These are phyloP conservation scores for Bimuria novae-zelandiae DNA, from an alignment of 2,329 filamentous ascomycete species.

Conservation along the genomic window DNA sequence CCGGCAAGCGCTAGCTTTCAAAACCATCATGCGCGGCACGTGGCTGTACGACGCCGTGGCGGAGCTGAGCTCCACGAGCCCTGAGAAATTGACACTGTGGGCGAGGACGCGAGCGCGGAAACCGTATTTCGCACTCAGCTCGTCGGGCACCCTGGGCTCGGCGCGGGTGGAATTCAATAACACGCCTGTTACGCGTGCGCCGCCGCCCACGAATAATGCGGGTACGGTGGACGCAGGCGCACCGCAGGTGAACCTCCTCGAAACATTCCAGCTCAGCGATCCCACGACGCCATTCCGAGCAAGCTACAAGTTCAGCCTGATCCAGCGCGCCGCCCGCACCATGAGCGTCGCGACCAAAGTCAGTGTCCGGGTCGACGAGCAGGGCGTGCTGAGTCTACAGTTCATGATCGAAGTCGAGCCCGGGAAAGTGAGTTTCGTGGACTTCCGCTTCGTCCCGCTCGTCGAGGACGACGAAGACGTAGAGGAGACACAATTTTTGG, in stretches of 20 bases:
- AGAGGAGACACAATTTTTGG: slow-evolving; percentile 20
- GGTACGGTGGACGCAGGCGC: slow-evolving; percentile 13
- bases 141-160: slow-evolving; percentile 62
- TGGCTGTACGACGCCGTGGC: slow-evolving; percentile 73
- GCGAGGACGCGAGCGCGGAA: slow-evolving; percentile 32
- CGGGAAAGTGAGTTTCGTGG: slow-evolving; percentile 71
- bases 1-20: slow-evolving; percentile 77
- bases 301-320: slow-evolving; percentile 82
- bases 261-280: slow-evolving; percentile 69
- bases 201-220: slow-evolving; percentile 9
- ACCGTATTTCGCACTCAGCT: slow-evolving; percentile 77
- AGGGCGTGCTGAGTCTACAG: slow-evolving; percentile 90
- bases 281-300: slow-evolving; percentile 48
- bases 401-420: slow-evolving; percentile 92
- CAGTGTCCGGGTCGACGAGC: slow-evolving; percentile 82
- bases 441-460: slow-evolving; percentile 81
- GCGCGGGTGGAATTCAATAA: slow-evolving; percentile 65
- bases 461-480: slow-evolving; percentile 58
- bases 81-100: slow-evolving; percentile 69
- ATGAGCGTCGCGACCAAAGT: slow-evolving; percentile 94
- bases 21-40: slow-evolving; percentile 88
- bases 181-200: slow-evolving; percentile 26
- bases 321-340: slow-evolving; percentile 85
- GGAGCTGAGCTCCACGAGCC: slow-evolving; percentile 71
- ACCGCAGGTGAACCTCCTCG: slow-evolving; percentile 58